Conservation (phyloP, 345 rosid genomes). For the Dovyalis caffra region DNA sequence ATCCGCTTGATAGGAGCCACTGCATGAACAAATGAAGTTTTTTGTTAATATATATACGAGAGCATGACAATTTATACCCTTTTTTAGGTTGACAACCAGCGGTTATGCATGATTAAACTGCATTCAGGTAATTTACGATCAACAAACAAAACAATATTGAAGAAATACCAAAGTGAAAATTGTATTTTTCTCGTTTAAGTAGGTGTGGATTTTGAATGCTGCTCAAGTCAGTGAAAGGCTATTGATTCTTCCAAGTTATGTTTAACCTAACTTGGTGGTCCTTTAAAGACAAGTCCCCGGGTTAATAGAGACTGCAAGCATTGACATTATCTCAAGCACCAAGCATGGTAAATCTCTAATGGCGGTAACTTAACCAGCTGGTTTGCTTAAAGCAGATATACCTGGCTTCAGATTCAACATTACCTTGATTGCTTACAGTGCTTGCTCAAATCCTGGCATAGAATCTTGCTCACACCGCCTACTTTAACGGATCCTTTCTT, state of each 20-base stretch:
- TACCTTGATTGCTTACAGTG: slow-evolving; percentile 70
- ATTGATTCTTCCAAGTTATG: slow-evolving; percentile 5
- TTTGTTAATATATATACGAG: neutral
- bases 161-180: neutral
- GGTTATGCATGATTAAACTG: neutral
- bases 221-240: neutral
- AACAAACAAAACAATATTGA: neutral
- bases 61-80: neutral
- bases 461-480: slow-evolving; percentile 73
- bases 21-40: slow-evolving; percentile 22
- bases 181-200: neutral
- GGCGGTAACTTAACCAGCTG: neutral
- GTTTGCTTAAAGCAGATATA: neutral
- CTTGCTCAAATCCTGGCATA: slow-evolving; percentile 76
- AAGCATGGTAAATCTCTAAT: neutral
- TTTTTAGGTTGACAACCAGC: neutral
- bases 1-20: slow-evolving; percentile 16
- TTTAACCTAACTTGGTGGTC: neutral
- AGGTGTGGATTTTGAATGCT: neutral
- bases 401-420: neutral
- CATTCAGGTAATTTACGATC: neutral
- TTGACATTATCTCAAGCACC: neutral
- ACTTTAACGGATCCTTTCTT: slow-evolving; percentile 67
- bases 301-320: neutral
- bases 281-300: neutral